Conservation (phyloP, 495 filamentous ascomycete genomes). For the Podospora bellae-mahoneyi region DNA sequence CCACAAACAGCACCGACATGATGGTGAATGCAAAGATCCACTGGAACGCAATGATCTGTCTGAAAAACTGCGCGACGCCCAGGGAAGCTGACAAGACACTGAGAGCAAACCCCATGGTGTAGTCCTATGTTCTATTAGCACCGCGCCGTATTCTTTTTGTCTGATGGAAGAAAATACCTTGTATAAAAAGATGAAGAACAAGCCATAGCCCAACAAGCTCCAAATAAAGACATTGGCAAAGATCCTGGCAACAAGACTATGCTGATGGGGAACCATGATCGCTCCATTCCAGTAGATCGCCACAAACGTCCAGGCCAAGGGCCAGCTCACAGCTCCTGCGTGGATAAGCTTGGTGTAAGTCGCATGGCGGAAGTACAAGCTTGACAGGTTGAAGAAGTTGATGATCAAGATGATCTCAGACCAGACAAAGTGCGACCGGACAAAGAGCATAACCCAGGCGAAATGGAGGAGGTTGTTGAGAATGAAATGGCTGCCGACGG, state of each 20-base stretch:
- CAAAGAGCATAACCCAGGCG: slow-evolving; percentile 77
- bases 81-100: slow-evolving; percentile 69
- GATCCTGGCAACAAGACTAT: slow-evolving; percentile 60
- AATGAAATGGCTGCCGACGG: slow-evolving; percentile 81
- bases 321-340: slow-evolving; percentile 66
- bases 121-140: slow-evolving; percentile 51
- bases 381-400: slow-evolving; percentile 74
- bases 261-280: slow-evolving; percentile 60
- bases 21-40: slow-evolving; percentile 90
- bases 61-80: slow-evolving; percentile 69
- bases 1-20: slow-evolving; percentile 68
- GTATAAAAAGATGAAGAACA: slow-evolving; percentile 64
- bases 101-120: slow-evolving; percentile 74
- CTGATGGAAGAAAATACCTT: slow-evolving; percentile 42
- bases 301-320: slow-evolving; percentile 79
- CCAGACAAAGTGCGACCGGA: slow-evolving; percentile 65
- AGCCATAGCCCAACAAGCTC: slow-evolving; percentile 69
- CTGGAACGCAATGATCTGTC: slow-evolving; percentile 70
- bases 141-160: background rate
- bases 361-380: slow-evolving; percentile 75
- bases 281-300: slow-evolving; percentile 86
- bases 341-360: slow-evolving; percentile 68
- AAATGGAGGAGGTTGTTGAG: slow-evolving; percentile 76
- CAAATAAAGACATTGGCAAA: slow-evolving; percentile 84
- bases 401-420: slow-evolving; percentile 70